phyloP scores from a whole-genome alignment of 306 rosid genomes.

The Cicer cuneatum region DNA sequence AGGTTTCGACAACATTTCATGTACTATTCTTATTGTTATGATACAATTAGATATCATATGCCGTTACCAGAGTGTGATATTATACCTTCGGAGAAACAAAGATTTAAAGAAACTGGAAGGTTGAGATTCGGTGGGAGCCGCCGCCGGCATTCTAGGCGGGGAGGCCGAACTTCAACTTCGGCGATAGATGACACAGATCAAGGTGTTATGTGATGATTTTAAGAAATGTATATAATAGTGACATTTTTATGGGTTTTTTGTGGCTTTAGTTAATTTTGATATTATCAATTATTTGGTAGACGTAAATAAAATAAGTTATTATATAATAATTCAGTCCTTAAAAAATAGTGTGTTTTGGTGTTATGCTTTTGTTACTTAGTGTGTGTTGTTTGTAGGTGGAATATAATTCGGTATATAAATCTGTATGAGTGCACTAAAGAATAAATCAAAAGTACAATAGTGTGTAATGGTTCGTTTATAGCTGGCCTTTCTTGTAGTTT shows the following conservation, averaged over 20 bases:
- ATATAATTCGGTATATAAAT: slow-evolving; percentile 8
- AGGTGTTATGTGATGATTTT: slow-evolving; percentile 44
- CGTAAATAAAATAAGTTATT: slow-evolving; percentile 33
- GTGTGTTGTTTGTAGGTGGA: slow-evolving; percentile 42
- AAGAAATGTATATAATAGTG: slow-evolving; percentile 46
- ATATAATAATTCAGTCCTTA: background rate
- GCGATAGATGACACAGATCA: slow-evolving; percentile 33
- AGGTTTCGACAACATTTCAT: slow-evolving; percentile 72
- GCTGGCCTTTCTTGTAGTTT: background rate
- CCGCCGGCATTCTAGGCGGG: slow-evolving; percentile 61
- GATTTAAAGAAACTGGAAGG: slow-evolving; percentile 79
- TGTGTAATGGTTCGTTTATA: background rate
- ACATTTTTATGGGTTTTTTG: background rate
- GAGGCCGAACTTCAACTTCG: slow-evolving; percentile 45
- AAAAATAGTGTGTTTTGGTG: slow-evolving; percentile 21
- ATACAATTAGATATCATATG: slow-evolving; percentile 61
- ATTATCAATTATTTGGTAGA: slow-evolving; percentile 2
- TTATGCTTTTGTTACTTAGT: slow-evolving; percentile 34
- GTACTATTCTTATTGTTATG: slow-evolving; percentile 93
- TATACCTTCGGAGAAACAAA: slow-evolving; percentile 52
- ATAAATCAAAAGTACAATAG: slow-evolving; percentile 31
- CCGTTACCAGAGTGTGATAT: slow-evolving; percentile 75
- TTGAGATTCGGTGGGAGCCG: slow-evolving; percentile 86
- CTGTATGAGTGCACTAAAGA: slow-evolving; percentile 34
- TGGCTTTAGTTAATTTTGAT: background rate